Evolutionary conservation across 108 stramenopile genomes (phyloP), one percentile per base, ranked within the genome.

Genomic region (Nitzschia sp.): DNA sequence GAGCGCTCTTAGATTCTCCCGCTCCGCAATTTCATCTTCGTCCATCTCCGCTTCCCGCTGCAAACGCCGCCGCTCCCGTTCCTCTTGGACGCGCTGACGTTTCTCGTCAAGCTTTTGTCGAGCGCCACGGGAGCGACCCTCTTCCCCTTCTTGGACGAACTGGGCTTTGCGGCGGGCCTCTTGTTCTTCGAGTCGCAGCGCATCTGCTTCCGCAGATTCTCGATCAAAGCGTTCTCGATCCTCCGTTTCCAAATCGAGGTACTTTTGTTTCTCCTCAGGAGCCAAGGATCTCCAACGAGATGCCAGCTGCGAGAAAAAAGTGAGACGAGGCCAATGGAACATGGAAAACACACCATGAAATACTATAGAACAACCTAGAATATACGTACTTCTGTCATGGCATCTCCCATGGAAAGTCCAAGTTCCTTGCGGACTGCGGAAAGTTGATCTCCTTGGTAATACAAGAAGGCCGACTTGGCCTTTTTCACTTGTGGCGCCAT

Each of bases 391-490:
- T 80, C 80, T 34, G 86, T 88, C 93, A 92, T 94, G 25, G 88
- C 86, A 39, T 86, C 90, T 11, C 93, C 90, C 89, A 94, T 91
- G 65, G 77, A 53, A 10, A 73, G 17, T 25, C 79, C 81, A 9
- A 90, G 67, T 52, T 86, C 78, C 10, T 85, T 78, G 53, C 84
- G 84, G 63, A 92, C 81, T 10, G 69, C 57, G 19, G 81, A 77
- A 0, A 92, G 77, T 38, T 87, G 71, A 29, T 89, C 87, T 12
- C 69, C 22, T 62, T 91, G 93, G 66, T 78, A 94, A 67, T 83
- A 94, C 46, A 83, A 71, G 77, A 91, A 94, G 41, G 90, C 90
- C 71, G 93, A 75, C 76, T 80, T 85, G 80, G 87, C 84, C 62
- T 87, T 87, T 50, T 60, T 76, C 11, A 83, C 81, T 76, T 76